These are phyloP conservation scores for Lentinus polychrous DNA, from an alignment of 1,284 basidiomycete species.

Conservation along the genomic window DNA sequence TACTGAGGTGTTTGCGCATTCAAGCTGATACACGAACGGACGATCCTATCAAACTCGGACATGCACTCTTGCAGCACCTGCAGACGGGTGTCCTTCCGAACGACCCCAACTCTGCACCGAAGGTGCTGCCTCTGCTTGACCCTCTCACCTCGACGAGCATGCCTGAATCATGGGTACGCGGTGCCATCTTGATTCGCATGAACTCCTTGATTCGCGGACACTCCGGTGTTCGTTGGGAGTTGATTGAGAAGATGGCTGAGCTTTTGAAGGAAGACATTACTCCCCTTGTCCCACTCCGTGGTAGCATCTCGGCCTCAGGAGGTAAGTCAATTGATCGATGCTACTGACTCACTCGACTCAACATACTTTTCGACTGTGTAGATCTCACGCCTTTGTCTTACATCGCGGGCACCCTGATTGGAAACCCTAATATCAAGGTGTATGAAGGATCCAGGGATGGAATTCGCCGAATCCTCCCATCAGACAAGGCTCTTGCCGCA, in stretches of 20 bases:
- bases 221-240: constrained; percentile 77
- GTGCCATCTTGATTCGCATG: constrained; percentile 80
- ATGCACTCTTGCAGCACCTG: constrained; percentile 76
- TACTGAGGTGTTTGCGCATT: constrained; percentile 7
- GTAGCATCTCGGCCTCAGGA: constrained; percentile 79
- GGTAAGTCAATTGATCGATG: constrained; percentile 30
- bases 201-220: constrained; percentile 87
- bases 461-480: constrained; percentile 50
- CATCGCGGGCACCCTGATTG: constrained; percentile 73
- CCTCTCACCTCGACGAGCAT: constrained; percentile 63
- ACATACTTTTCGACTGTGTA: constrained; percentile 21
- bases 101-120: constrained; percentile 32
- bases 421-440: constrained; percentile 71
- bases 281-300: constrained; percentile 76
- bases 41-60: constrained; percentile 60
- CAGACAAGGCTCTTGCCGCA: constrained; percentile 56
- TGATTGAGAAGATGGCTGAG: constrained; percentile 74
- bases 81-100: constrained; percentile 65
- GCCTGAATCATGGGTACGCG: constrained; percentile 85
- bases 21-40: constrained; percentile 65
- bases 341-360: background rate
- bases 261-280: constrained; percentile 71
- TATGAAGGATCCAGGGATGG: constrained; percentile 50
- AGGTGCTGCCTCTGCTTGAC: constrained; percentile 56
- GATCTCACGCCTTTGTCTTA: constrained; percentile 79